Base-by-base conservation (phyloP, 148 eudicot genomes). In the Cornus suecica region DNA sequence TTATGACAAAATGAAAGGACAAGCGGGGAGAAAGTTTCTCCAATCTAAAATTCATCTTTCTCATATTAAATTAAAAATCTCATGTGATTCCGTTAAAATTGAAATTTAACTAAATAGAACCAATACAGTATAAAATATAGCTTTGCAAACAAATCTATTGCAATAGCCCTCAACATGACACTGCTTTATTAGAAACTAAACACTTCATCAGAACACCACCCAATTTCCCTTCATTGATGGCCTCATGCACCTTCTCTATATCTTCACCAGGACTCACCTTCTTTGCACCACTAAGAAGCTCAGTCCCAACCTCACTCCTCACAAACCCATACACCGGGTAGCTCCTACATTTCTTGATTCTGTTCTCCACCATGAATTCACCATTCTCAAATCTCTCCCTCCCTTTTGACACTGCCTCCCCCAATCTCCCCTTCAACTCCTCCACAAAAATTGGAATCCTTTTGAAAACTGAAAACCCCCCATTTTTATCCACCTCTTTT, bases 191-290 rank as follows among this genome's bases (percentile, higher is more conserved):
- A 16, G 54, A 1, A 2, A 48, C 20, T 48, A 68, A 68, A 11
- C 71, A 68, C 41, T 41, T n/a, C 54, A 68, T 34, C 52, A 68
- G 11, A 34, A 68, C 52, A 34, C 16, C 28, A 10, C 71, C 28
- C 29, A 68, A 11, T 68, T 68, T 68, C 10, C 54, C 71, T 68
- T 41, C 71, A 37, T 41, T 68, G 28, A 68, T 41, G 56, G 71
- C 71, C 29, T 68, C 71, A 24, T 68, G 24, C n/a, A 68, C 71
- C 23, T 68, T 68, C 52, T 68, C 71, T 32, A 68, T 68, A 68
- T 68, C 71, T 25, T 37, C 71, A 25, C 71, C 71, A n/a, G 71
- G 71, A 37, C 71, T 68, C 16, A 68, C 42, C 54, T 68, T 68
- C 52, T n/a, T 68, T 37, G 26, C 71, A 34, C 71, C 71, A 68